These are phyloP conservation scores for Mortierella sp. DNA, from an alignment of 371 early-diverging fungal genomes.

Conservation along the genomic window DNA sequence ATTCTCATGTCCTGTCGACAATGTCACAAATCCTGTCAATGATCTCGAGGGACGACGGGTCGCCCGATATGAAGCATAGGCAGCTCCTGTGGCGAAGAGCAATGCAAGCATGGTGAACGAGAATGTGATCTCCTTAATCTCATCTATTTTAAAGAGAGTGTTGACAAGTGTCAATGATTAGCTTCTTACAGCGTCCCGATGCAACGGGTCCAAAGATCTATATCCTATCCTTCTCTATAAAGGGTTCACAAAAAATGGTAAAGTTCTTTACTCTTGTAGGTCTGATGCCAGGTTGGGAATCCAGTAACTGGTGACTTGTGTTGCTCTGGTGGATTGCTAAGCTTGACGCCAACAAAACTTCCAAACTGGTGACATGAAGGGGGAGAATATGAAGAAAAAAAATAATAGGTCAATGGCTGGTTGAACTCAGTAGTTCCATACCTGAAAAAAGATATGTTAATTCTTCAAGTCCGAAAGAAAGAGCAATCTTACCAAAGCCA, in stretches of 20 bases:
- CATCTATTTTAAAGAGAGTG: conserved; percentile 11
- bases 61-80: conserved; percentile 31
- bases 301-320: conserved; percentile 42
- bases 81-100: conserved; percentile 20
- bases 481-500: background rate
- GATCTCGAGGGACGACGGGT: conserved; percentile 36
- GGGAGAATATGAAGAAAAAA: too few species aligned
- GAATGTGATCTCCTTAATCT: conserved; percentile 26
- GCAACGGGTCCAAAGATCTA: too few species aligned
- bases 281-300: conserved; percentile 50
- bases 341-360: conserved; percentile 26
- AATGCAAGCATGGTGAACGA: conserved; percentile 37
- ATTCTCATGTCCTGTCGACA: conserved; percentile 29
- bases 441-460: background rate
- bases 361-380: too few species aligned
- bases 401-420: too few species aligned
- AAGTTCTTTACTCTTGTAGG: conserved; percentile 22
- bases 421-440: background rate
- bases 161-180: too few species aligned
- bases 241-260: too few species aligned
- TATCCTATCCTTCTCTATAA: too few species aligned
- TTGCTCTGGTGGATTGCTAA: conserved; percentile 35
- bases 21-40: conserved; percentile 40
- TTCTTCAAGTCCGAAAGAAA: background rate
- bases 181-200: too few species aligned